phyloP scores from a whole-genome alignment of 495 filamentous ascomycete genomes.

The Tricharina praecox region DNA sequence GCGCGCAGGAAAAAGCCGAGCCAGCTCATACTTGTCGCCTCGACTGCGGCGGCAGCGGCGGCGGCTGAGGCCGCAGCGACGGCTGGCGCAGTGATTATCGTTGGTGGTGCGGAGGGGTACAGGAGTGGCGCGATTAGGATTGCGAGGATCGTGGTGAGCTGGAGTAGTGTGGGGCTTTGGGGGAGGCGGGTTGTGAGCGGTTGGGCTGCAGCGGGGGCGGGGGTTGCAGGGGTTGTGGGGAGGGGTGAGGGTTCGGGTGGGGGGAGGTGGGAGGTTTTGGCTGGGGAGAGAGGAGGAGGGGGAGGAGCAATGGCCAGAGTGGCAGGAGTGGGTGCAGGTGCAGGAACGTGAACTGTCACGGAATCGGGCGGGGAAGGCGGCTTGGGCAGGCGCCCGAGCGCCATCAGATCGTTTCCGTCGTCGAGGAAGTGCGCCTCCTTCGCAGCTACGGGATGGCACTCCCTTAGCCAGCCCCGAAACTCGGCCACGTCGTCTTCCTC shows the following conservation, averaged over 20 bases:
- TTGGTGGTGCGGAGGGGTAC: neutral
- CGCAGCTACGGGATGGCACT: neutral
- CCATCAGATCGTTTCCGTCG: neutral
- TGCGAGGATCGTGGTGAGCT: neutral
- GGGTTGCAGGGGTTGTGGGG: neutral
- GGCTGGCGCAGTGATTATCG: too few relatives aligned
- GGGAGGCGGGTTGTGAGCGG: neutral
- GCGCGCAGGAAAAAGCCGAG: neutral
- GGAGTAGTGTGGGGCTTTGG: neutral
- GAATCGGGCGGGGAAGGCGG: too few relatives aligned
- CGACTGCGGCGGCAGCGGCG: neutral
- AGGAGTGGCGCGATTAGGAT: neutral
- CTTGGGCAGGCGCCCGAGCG: neutral
- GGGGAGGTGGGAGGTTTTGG: neutral
- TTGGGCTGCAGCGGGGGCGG: neutral
- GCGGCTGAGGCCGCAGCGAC: too few relatives aligned
- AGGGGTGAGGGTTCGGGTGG: neutral
- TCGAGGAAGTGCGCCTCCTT: neutral
- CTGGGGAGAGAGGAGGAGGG: neutral
- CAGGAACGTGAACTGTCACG: too few relatives aligned
- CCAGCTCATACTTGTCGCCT: neutral
- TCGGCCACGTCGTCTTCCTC: neutral
- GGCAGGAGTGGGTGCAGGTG: neutral
- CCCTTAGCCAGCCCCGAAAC: neutral
- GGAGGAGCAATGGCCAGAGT: too few relatives aligned